Evolutionary conservation across 768 basidiomycete species (phyloP).

Genomic region (Amyloporia xantha): DNA sequence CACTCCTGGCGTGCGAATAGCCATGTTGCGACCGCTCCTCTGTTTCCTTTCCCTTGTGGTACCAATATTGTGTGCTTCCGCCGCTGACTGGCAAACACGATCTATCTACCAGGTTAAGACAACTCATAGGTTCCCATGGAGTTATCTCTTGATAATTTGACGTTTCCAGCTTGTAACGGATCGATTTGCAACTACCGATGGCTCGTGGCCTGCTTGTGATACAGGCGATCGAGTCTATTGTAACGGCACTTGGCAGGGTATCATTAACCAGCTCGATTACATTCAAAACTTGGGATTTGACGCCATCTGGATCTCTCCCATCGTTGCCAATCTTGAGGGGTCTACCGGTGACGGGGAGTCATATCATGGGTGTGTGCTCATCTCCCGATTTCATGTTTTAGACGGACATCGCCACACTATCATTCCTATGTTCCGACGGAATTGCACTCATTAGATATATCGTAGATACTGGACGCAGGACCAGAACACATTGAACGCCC

Average conservation of each 20-base stretch:
- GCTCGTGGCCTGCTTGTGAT: constrained; percentile 35
- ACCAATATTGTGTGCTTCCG: constrained; percentile 31
- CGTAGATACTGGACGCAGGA: constrained; percentile 46
- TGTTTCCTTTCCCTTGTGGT: constrained; percentile 7
- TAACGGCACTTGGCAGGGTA: constrained; percentile 49
- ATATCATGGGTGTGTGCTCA: constrained; percentile 58
- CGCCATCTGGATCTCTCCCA: constrained; percentile 52
- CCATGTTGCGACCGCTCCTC: not conserved
- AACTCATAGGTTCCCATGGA: constrained; percentile 2
- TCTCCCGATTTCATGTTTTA: too few relatives aligned
- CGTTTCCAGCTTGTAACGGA: constrained; percentile 43
- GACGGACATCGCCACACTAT: too few relatives aligned
- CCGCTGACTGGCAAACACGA: constrained; percentile 42
- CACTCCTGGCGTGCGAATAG: not conserved
- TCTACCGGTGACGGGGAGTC: constrained; percentile 46
- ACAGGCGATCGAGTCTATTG: constrained; percentile 44
- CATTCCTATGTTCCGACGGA: too few relatives aligned
- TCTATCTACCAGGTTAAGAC: constrained; percentile 57
- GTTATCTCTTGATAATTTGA: not conserved
- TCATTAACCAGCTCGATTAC: constrained; percentile 52
- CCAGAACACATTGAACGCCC: constrained; percentile 40
- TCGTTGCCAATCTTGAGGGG: constrained; percentile 43
- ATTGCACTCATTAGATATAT: too few relatives aligned
- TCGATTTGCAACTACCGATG: constrained; percentile 46
- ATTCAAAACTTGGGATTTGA: constrained; percentile 60